Conservation (phyloP, 352 stramenopile genomes). For the Phytopythium helicoides region DNA sequence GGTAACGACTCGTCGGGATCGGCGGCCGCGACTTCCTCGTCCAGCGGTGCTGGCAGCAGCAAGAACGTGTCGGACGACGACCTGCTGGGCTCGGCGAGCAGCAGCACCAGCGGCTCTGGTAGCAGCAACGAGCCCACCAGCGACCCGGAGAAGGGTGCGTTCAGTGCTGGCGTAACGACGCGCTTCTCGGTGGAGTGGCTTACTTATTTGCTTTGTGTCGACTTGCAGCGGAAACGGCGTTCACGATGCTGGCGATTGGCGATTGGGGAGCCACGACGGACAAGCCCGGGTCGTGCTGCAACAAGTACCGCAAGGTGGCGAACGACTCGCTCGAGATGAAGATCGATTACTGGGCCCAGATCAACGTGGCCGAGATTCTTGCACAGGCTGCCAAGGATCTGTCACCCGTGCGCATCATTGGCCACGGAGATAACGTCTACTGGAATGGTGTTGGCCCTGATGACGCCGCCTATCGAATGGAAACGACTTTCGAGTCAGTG, state of each 20-base stretch:
- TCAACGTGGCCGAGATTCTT: constrained; percentile 81
- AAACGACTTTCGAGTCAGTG: constrained; percentile 82
- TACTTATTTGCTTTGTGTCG: too few species aligned
- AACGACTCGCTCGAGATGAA: constrained; percentile 83
- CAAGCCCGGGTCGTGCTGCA: constrained; percentile 86
- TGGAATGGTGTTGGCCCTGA: constrained; percentile 80
- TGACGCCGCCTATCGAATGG: constrained; percentile 81
- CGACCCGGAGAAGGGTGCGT: constrained; percentile 37
- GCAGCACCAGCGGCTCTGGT: constrained; percentile 21
- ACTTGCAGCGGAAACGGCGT: constrained; percentile 29
- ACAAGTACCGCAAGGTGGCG: constrained; percentile 84
- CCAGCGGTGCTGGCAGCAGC: constrained; percentile 5
- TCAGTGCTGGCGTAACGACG: too few species aligned
- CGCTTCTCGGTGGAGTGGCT: too few species aligned
- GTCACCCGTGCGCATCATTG: constrained; percentile 69
- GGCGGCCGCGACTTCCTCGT: background rate
- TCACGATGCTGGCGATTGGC: constrained; percentile 85
- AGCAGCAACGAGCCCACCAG: constrained; percentile 43
- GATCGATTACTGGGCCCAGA: constrained; percentile 85
- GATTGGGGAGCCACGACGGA: constrained; percentile 86
- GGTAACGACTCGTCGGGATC: constrained; percentile 11
- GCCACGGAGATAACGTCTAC: constrained; percentile 88
- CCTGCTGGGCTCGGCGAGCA: constrained; percentile 29
- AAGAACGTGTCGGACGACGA: constrained; percentile 51
- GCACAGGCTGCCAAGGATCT: constrained; percentile 63